Evolutionary conservation across 1,284 basidiomycete genomes (phyloP).

Genomic region (Boletus semigastroideus): DNA sequence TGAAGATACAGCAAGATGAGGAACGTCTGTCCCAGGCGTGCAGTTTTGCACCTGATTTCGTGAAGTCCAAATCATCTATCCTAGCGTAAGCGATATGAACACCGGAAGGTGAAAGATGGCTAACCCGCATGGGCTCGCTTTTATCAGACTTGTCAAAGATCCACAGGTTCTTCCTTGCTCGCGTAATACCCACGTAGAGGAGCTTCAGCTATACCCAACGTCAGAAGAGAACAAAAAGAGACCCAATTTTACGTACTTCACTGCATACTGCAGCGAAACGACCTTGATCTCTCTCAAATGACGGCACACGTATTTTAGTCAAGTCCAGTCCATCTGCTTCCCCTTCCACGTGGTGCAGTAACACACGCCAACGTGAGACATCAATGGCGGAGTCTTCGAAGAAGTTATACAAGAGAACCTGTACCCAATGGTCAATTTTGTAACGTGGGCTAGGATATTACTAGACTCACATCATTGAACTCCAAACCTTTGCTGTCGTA

Average conservation of each 20-base stretch:
- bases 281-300: slow-evolving; percentile 45
- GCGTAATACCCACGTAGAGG: slow-evolving; percentile 69
- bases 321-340: slow-evolving; percentile 13
- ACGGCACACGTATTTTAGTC: slow-evolving; percentile 37
- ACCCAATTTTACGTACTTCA: slow-evolving; percentile 42
- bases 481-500: slow-evolving; percentile 76
- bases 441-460: background rate
- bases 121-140: slow-evolving; percentile 58
- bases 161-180: slow-evolving; percentile 68
- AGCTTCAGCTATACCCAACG: slow-evolving; percentile 52
- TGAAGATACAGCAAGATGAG: slow-evolving; percentile 49
- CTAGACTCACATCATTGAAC: slow-evolving; percentile 59
- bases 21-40: slow-evolving; percentile 43
- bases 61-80: slow-evolving; percentile 50
- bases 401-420: slow-evolving; percentile 73
- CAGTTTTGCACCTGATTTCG: slow-evolving; percentile 44
- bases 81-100: background rate
- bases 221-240: background rate
- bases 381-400: slow-evolving; percentile 61
- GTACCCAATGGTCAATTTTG: slow-evolving; percentile 5
- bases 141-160: slow-evolving; percentile 61
- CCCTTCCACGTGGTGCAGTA: slow-evolving; percentile 46
- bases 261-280: slow-evolving; percentile 59
- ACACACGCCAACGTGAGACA: slow-evolving; percentile 55
- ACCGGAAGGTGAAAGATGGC: slow-evolving; percentile 6